Evolutionary conservation across 345 rosid genomes (phyloP).

Genomic region (Eucalyptus polyanthemos): DNA sequence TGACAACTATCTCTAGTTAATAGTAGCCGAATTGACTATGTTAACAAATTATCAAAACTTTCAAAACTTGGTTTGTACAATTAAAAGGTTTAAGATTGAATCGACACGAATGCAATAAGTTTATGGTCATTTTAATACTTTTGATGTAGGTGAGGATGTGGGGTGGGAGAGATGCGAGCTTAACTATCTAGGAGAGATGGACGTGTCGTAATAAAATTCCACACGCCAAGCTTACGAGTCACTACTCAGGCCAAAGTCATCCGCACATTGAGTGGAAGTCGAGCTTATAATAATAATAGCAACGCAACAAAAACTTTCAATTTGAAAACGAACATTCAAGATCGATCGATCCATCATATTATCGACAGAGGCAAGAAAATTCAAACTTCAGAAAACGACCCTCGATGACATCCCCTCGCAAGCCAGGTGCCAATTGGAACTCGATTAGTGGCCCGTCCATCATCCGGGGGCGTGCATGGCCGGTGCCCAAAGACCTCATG

Average conservation of each 20-base stretch:
- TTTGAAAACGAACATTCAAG: background rate
- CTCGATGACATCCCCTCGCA: background rate
- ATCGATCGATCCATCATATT: background rate
- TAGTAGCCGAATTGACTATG: rapidly evolving
- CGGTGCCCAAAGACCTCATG: background rate
- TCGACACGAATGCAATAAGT: background rate
- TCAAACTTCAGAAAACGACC: background rate
- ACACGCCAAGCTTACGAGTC: background rate
- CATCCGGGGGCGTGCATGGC: background rate
- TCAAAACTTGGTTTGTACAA: too few species aligned
- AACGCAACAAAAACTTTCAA: background rate
- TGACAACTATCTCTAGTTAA: background rate
- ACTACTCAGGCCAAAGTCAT: background rate
- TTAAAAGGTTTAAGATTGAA: too few species aligned
- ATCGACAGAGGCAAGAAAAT: background rate
- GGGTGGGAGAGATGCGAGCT: background rate
- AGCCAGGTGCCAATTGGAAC: background rate
- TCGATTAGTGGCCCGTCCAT: background rate
- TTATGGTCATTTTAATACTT: too few species aligned
- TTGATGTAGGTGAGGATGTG: background rate
- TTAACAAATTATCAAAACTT: too few species aligned
- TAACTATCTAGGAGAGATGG: background rate
- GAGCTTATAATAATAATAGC: background rate
- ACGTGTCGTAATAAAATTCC: background rate
- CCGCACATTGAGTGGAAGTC: background rate